Evolutionary conservation across 1,284 basidiomycete genomes (phyloP).

Genomic region (Dichomitus squalens): DNA sequence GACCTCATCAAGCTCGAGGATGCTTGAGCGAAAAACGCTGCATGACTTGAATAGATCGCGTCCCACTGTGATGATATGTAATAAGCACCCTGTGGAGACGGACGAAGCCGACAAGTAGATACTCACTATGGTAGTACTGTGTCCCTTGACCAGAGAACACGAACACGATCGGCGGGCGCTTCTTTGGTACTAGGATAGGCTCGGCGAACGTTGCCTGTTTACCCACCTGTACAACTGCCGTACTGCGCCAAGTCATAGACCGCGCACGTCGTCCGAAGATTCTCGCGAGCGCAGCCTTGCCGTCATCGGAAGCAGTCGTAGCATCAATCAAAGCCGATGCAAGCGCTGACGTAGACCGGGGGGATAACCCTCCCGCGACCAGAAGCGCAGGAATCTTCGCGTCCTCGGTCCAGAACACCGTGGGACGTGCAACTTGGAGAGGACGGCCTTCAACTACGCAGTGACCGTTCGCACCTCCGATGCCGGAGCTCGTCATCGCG

Average conservation of each 20-base stretch:
- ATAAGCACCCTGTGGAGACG: not conserved
- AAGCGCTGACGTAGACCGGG: conserved; percentile 24
- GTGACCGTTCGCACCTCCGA: conserved; percentile 47
- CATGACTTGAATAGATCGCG: conserved; percentile 38
- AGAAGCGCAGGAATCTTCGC: conserved; percentile 30
- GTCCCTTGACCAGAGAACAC: conserved; percentile 46
- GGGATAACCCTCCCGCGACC: conserved; percentile 37
- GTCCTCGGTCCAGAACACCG: conserved; percentile 1
- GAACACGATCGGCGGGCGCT: conserved; percentile 36
- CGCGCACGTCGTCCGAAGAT: conserved; percentile 32
- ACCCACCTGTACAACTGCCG: conserved; percentile 12
- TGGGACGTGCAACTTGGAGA: too few relatives aligned
- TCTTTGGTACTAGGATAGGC: conserved; percentile 30
- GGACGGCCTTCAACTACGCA: conserved; percentile 40
- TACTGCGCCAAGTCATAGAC: conserved; percentile 39
- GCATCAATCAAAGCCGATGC: not conserved
- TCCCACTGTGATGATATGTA: conserved; percentile 37
- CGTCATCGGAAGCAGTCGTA: too few relatives aligned
- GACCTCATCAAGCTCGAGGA: conserved; percentile 37
- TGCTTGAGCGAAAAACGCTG: conserved; percentile 37
- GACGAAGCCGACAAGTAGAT: too few relatives aligned
- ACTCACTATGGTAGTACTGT: conserved; percentile 39
- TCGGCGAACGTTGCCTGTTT: conserved; percentile 19
- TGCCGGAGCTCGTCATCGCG: conserved; percentile 45
- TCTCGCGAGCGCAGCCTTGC: conserved; percentile 17